Percentiles rank a stretch among this genome's conserved stretches.
Conservation (phyloP, 2,329 filamentous ascomycete genomes). For the Pleomassaria siparia region DNA sequence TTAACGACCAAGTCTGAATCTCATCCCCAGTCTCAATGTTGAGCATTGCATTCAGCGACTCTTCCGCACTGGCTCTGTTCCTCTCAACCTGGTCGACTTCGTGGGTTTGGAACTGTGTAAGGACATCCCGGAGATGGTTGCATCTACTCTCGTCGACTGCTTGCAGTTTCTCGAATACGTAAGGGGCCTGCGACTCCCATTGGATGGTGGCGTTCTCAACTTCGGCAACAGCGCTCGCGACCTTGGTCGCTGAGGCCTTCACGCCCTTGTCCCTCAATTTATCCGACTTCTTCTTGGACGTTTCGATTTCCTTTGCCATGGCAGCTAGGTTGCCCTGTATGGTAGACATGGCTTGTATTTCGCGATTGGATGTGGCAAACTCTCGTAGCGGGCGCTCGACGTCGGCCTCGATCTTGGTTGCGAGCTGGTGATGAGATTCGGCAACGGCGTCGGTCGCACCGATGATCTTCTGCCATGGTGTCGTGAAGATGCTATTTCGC, state of each 20-base stretch:
- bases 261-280: conserved; percentile 79
- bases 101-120: conserved; percentile 92
- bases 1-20: conserved; percentile 70
- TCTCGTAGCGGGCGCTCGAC: conserved; percentile 81
- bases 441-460: conserved; percentile 78
- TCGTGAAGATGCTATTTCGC: conserved; percentile 73
- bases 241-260: conserved; percentile 74
- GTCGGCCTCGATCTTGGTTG: conserved; percentile 81
- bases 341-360: conserved; percentile 77
- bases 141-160: conserved; percentile 84
- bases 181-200: conserved; percentile 94
- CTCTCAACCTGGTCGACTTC: conserved; percentile 85
- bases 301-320: conserved; percentile 83
- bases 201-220: conserved; percentile 78
- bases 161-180: conserved; percentile 90
- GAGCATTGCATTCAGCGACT: conserved; percentile 77
- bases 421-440: conserved; percentile 77
- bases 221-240: conserved; percentile 70
- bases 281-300: conserved; percentile 80
- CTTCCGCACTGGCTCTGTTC: conserved; percentile 71
- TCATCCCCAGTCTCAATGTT: conserved; percentile 87
- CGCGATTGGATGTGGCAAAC: conserved; percentile 69
- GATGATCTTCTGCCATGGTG: conserved; percentile 86
- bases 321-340: conserved; percentile 78
- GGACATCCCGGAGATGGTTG: conserved; percentile 84